Conservation (phyloP, 2,329 filamentous ascomycete species). For the Erysiphe pisi region DNA sequence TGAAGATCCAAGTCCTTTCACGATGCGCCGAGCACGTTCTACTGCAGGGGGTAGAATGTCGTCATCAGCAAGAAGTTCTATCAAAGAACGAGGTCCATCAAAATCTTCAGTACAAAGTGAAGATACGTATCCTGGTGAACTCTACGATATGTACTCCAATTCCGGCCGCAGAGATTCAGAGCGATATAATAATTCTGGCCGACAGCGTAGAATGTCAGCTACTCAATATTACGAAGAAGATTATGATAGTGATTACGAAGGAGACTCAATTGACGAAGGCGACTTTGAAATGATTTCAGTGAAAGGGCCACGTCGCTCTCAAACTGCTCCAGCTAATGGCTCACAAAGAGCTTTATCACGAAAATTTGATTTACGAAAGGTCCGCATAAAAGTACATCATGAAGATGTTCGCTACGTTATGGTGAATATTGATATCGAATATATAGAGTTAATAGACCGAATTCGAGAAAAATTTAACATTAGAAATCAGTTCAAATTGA, state of each 20-base stretch:
- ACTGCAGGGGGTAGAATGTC: not conserved
- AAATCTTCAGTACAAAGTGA: slow-evolving; percentile 41
- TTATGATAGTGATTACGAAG: slow-evolving; percentile 62
- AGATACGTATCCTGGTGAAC: slow-evolving; percentile 50
- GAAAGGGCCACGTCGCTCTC: slow-evolving; percentile 39
- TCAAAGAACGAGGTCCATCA: slow-evolving; percentile 34
- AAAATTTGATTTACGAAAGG: slow-evolving; percentile 59
- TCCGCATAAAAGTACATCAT: slow-evolving; percentile 83
- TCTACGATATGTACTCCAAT: slow-evolving; percentile 53
- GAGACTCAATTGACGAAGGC: slow-evolving; percentile 59
- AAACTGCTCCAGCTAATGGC: slow-evolving; percentile 37
- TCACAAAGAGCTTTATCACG: slow-evolving; percentile 46
- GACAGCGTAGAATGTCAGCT: slow-evolving; percentile 37
- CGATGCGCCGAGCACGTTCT: too few relatives aligned
- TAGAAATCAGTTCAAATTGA: slow-evolving; percentile 70
- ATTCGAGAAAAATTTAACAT: slow-evolving; percentile 82
- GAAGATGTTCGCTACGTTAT: slow-evolving; percentile 91
- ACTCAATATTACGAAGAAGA: slow-evolving; percentile 69
- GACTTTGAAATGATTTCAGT: slow-evolving; percentile 69
- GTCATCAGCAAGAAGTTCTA: not conserved
- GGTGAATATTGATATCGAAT: slow-evolving; percentile 61
- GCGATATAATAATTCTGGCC: not conserved
- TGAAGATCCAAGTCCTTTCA: slow-evolving; percentile 32
- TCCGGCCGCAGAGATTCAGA: slow-evolving; percentile 37
- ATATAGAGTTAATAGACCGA: slow-evolving; percentile 63